Conservation (phyloP, 2,329 filamentous ascomycete genomes). For the Aspergillus glaucus region DNA sequence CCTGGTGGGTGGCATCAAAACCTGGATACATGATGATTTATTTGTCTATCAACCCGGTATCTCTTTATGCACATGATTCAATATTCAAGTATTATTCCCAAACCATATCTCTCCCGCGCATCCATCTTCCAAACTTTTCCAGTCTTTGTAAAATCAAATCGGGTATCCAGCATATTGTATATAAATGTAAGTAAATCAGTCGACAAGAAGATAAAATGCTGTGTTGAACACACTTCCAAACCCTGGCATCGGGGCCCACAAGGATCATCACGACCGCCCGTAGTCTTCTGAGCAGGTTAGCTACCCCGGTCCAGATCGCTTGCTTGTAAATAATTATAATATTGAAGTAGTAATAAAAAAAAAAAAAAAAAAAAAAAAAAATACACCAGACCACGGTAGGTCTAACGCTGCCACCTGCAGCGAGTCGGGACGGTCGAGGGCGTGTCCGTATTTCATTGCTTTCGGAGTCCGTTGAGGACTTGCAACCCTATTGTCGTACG, state of each 20-base stretch:
- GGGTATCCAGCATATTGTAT: conserved; percentile 28
- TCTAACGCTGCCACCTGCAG: background rate
- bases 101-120: background rate
- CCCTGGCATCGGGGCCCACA: background rate
- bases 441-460: too few relatives aligned
- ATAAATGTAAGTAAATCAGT: conserved; percentile 11
- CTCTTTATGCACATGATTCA: background rate
- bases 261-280: too few relatives aligned
- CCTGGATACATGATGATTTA: background rate
- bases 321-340: background rate
- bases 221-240: conserved; percentile 19
- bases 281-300: conserved; percentile 16
- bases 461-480: background rate
- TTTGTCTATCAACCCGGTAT: conserved; percentile 1
- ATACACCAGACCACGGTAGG: background rate
- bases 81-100: background rate
- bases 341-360: background rate
- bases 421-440: background rate
- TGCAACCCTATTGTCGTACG: background rate
- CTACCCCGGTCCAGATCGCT: conserved; percentile 11
- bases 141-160: conserved; percentile 16
- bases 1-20: background rate
- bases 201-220: background rate
- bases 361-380: background rate
- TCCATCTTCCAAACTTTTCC: background rate